Conservation (phyloP, 2,329 filamentous ascomycete species). For the Paraphaeosphaeria sporulosa region DNA sequence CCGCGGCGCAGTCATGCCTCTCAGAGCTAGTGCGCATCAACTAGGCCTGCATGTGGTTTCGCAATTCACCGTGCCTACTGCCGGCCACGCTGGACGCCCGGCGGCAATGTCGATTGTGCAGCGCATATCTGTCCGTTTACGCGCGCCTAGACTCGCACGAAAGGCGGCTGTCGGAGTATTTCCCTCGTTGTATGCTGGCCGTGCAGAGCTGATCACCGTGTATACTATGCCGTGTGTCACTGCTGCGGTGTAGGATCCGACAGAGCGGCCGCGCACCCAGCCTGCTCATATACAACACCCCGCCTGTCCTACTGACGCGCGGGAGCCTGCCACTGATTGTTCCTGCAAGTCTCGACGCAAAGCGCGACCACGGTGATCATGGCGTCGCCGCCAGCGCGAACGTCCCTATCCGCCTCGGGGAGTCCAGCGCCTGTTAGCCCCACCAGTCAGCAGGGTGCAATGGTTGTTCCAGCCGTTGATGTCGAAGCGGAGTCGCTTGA, state of each 20-base stretch:
- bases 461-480: slow-evolving; percentile 15
- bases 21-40: not conserved
- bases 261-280: not conserved
- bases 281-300: not conserved
- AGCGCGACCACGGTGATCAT: not conserved
- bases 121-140: not conserved
- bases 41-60: not conserved
- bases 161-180: not conserved
- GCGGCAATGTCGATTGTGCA: not conserved
- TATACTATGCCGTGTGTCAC: not conserved
- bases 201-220: not conserved
- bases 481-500: slow-evolving; percentile 20
- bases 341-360: not conserved
- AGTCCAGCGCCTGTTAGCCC: slow-evolving; percentile 11
- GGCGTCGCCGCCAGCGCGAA: slow-evolving; percentile 1
- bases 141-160: slow-evolving; percentile 6
- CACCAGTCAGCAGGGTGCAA: not conserved
- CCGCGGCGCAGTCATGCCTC: not conserved
- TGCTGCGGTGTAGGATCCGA: not conserved
- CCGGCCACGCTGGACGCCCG: not conserved
- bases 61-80: not conserved
- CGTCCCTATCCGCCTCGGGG: not conserved
- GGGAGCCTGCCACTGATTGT: not conserved
- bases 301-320: not conserved
- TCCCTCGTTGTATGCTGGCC: not conserved